Evolutionary conservation across 495 filamentous ascomycete species (phyloP).

Genomic region (Penicillium longicatenatum): DNA sequence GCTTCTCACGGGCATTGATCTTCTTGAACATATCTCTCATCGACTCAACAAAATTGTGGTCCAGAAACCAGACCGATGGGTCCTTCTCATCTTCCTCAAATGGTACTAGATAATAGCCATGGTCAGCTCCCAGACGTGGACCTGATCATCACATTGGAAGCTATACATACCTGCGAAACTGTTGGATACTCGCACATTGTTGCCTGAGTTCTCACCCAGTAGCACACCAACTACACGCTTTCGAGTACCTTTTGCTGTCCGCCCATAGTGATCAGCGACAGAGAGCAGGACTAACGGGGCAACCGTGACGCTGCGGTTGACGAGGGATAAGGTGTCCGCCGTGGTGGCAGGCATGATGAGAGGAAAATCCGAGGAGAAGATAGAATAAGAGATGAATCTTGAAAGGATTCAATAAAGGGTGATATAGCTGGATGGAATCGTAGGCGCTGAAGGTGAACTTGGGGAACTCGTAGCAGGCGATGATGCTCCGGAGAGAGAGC

Average conservation of each 20-base stretch:
- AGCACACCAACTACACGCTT: conserved; percentile 97
- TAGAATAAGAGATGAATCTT: conserved; percentile 8
- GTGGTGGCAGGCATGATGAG: conserved; percentile 87
- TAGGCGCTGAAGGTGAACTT: conserved; percentile 7
- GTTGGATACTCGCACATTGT: conserved; percentile 95
- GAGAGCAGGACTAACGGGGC: conserved; percentile 97
- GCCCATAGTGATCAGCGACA: conserved; percentile 97
- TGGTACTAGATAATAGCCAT: conserved; percentile 63
- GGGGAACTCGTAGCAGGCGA: conserved; percentile 16
- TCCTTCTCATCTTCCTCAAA: conserved; percentile 99
- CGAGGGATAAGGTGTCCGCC: conserved; percentile 89
- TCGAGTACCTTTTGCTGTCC: conserved; percentile 81
- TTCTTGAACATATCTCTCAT: conserved; percentile 99
- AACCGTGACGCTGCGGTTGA: conserved; percentile 91
- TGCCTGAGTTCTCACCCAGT: conserved; percentile 91
- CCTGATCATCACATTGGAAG: not conserved
- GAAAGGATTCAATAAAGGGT: not conserved
- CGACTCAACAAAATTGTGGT: conserved; percentile 98
- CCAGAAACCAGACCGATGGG: conserved; percentile 97
- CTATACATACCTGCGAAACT: conserved; percentile 84
- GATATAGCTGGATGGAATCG: not conserved
- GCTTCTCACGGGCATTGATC: conserved; percentile 97
- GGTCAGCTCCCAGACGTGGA: conserved; percentile 14
- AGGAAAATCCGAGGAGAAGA: conserved; percentile 14
- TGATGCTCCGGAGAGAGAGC: conserved; percentile 29